Base-by-base conservation (phyloP, 352 stramenopile genomes). In the Globisporangium heterothallicum region DNA sequence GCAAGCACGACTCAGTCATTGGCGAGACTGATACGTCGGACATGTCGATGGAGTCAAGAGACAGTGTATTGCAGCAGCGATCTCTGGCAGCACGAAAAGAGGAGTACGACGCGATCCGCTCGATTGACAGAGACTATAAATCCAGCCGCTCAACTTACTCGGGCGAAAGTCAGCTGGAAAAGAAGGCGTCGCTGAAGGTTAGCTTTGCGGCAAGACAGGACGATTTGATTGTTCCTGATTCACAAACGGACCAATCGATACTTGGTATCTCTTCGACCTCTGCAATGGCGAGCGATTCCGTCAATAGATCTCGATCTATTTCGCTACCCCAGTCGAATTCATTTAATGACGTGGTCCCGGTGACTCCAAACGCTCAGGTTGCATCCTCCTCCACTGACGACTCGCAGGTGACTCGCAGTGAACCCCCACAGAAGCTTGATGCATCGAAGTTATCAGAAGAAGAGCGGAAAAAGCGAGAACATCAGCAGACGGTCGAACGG, bases 401-500 rank as follows among this genome's bases (percentile, higher is more conserved):
- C 14, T 38, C 47, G 1, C 12, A 43, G 2, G 24, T 42, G 9
- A 22, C 25, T 12, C 53, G 44, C 0, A 59, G 35, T 6, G 43
- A 48, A 35, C 35, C 52, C 18, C 22, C 26, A 16, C 32, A 38
- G 8, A 3, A 10, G n/a, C 4, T 32, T 16, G 34, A 14, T 27
- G 22, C 30, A 8, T 22, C 35, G 30, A 22, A 52, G 19, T 32
- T 46, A 8, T 36, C 67, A 9, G 64, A 78, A 10, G 59, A 65
- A 40, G 53, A 84, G 32, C 64, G 72, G 3, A 77, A 64, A 35
- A 68, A 70, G 29, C 64, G 64, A 40, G 70, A 87, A 36, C 73
- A 86, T 22, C 63, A 84, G 32, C 71, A 81, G 49, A 80, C 56
- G n/a, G 79, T 91, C 21, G 61, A 84, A 22, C 70, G 71, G 3